phyloP scores from a whole-genome alignment of 2,329 filamentous ascomycete species.

The Neofusicoccum ribis region DNA sequence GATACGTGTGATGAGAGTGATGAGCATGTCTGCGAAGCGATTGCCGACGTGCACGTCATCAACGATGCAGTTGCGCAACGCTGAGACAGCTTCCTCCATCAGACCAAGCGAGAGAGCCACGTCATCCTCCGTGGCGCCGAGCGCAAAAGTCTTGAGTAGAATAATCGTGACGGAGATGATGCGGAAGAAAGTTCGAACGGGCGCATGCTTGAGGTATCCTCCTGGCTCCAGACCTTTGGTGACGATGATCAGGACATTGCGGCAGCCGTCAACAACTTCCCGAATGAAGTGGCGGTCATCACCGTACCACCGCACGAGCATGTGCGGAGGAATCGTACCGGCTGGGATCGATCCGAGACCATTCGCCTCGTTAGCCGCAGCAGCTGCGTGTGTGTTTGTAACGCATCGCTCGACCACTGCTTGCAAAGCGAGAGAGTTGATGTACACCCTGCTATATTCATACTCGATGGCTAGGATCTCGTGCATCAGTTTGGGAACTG shows the following conservation, averaged over 20 bases:
- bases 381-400: constrained; percentile 62
- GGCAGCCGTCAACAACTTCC: constrained; percentile 74
- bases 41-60: constrained; percentile 86
- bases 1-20: constrained; percentile 72
- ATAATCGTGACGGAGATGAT: constrained; percentile 87
- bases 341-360: constrained; percentile 22
- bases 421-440: constrained; percentile 91
- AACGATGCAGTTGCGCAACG: constrained; percentile 74
- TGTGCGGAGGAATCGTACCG: constrained; percentile 47
- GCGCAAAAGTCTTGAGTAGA: constrained; percentile 77
- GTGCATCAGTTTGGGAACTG: constrained; percentile 59
- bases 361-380: constrained; percentile 27
- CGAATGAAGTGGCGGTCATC: constrained; percentile 63
- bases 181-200: constrained; percentile 81
- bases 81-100: constrained; percentile 73
- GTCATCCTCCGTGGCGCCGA: constrained; percentile 76
- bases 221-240: constrained; percentile 73
- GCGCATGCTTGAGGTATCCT: constrained; percentile 78
- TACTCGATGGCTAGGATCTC: constrained; percentile 92
- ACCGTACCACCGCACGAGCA: constrained; percentile 53
- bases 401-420: constrained; percentile 93
- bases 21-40: constrained; percentile 78
- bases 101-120: constrained; percentile 73
- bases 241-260: constrained; percentile 74
- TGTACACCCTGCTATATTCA: constrained; percentile 90